Conservation (phyloP, 768 basidiomycete genomes). For the Crassisporium funariophilum region DNA sequence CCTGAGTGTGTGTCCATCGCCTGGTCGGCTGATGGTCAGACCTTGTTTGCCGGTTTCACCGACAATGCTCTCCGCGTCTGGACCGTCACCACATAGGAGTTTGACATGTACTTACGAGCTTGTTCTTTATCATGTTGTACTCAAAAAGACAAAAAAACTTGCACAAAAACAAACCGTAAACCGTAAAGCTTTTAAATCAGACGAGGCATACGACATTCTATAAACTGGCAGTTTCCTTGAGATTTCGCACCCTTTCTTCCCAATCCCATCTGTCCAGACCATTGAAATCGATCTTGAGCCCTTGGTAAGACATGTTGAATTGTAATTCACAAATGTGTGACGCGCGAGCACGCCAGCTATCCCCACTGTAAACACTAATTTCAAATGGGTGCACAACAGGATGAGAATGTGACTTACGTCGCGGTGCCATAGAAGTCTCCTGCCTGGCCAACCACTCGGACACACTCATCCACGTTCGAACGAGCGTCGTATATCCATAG, state of each 20-base stretch:
- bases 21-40: slow-evolving; percentile 98
- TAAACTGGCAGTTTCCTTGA: slow-evolving; percentile 48
- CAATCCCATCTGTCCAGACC: slow-evolving; percentile 77
- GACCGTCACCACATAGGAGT: slow-evolving; percentile 71
- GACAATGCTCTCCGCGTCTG: slow-evolving; percentile 93
- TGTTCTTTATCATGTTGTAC: slow-evolving; percentile 21
- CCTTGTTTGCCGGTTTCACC: slow-evolving; percentile 95
- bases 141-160: slow-evolving; percentile 36
- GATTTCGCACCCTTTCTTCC: slow-evolving; percentile 61
- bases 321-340: slow-evolving; percentile 75
- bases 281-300: slow-evolving; percentile 74
- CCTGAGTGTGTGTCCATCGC: slow-evolving; percentile 96
- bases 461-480: slow-evolving; percentile 69
- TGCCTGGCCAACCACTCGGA: slow-evolving; percentile 61
- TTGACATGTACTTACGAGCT: slow-evolving; percentile 23
- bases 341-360: slow-evolving; percentile 78
- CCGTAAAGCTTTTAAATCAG: slow-evolving; percentile 7
- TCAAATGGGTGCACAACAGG: not conserved
- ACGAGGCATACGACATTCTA: slow-evolving; percentile 8
- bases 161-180: slow-evolving; percentile 28
- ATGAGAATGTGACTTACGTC: slow-evolving; percentile 50
- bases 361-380: slow-evolving; percentile 49
- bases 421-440: slow-evolving; percentile 76
- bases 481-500: slow-evolving; percentile 76
- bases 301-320: slow-evolving; percentile 58